Evolutionary conservation across 768 basidiomycete genomes (phyloP).

Genomic region (Artomyces pyxidatus): DNA sequence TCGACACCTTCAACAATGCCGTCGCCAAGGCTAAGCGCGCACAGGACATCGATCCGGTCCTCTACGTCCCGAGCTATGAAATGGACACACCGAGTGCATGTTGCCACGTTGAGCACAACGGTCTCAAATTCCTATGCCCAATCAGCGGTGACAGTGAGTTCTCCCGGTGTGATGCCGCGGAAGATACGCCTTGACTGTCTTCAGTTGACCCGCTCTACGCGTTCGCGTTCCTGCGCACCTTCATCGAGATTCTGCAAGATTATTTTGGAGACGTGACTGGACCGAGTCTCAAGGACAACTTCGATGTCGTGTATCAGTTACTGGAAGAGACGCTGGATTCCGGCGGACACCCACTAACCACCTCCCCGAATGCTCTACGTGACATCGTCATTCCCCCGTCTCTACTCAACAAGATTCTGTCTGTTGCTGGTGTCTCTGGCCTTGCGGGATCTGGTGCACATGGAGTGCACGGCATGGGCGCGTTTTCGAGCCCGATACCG

Average conservation of each 20-base stretch:
- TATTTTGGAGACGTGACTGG: constrained; percentile 86
- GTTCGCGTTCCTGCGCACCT: constrained; percentile 82
- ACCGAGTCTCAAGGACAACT: constrained; percentile 78
- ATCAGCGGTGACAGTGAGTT: constrained; percentile 80
- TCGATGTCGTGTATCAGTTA: constrained; percentile 94
- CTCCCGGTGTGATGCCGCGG: too few relatives aligned
- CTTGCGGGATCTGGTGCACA: constrained; percentile 26
- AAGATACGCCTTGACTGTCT: too few relatives aligned
- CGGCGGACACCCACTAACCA: constrained; percentile 87
- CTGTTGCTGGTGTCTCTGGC: constrained; percentile 43
- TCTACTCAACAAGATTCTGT: constrained; percentile 47
- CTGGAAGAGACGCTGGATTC: constrained; percentile 94
- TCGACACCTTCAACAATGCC: constrained; percentile 77
- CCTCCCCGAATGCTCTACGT: constrained; percentile 79
- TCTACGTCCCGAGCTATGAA: constrained; percentile 51
- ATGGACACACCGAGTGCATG: constrained; percentile 57
- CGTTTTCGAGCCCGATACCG: constrained; percentile 85
- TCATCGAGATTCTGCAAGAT: constrained; percentile 74
- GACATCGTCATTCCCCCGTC: constrained; percentile 94
- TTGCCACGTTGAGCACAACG: constrained; percentile 74
- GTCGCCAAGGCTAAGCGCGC: constrained; percentile 45
- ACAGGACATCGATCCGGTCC: constrained; percentile 62
- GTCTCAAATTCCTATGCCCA: constrained; percentile 71
- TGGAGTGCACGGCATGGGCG: constrained; percentile 22
- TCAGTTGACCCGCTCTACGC: constrained; percentile 85